Base-by-base conservation (phyloP, 2,329 filamentous ascomycete species). In the Eutypella sp. region DNA sequence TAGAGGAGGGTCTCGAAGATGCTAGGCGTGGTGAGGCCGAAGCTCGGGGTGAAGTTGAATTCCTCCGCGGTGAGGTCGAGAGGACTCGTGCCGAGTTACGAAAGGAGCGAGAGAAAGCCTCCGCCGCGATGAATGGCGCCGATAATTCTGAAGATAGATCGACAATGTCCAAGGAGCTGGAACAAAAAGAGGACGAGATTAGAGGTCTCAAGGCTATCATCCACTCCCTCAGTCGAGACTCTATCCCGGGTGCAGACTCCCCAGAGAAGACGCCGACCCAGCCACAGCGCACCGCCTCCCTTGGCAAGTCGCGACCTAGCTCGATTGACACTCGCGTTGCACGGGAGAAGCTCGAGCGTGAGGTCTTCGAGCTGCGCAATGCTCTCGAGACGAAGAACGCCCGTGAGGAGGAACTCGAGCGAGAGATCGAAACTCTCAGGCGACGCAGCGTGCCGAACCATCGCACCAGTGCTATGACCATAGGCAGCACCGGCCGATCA, bases 201-300 rank as follows among this genome's bases (percentile, higher is more conserved):
- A 81, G 92, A 51, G 93, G 93, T 40, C 78, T 99, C 53, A 99
- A 97, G 68, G 92, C 93, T 37, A 97, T 99, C 62, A 97, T 99
- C 49, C 92, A 97, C 68, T 96, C 89, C 16, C 75, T 99, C 31
- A 96, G 90, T 64, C 79, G 89, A 50, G 89, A 89, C 55, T 79
- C 84, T 10, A 71, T 77, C n/a, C 72, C 74, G 3, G 67, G 67
- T 23, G 56, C 59, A 20, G 66, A 67, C 38, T 61, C 63, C 40
- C 47, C 63, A 37, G 63, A 62, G 50, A 70, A 58, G 59, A 66
- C 49, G 3, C 55, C 64, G 9, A 58, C 54, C 2, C 59, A 54
- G 34, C 54, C 52, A 24, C 62, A 64, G 40, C 58, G 67, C 16
- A 56, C 52, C 24, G 61, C 59, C n/a, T 71, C 70, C 2, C 61